These are phyloP conservation scores for Vigna hirtella DNA, from an alignment of 306 rosid species.

Conservation along the genomic window DNA sequence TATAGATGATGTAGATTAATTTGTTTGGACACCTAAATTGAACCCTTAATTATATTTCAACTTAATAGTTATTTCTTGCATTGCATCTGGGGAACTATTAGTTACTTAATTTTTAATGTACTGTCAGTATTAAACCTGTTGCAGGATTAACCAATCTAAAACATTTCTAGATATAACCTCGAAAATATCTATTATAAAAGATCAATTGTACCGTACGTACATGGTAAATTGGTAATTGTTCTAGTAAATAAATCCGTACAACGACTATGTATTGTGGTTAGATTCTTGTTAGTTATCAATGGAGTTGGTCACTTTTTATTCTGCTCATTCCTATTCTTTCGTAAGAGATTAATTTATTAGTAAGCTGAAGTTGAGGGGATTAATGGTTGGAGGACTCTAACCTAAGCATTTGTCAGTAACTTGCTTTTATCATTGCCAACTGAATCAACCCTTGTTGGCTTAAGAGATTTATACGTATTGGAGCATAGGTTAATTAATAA, in stretches of 20 bases:
- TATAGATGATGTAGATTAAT: background rate
- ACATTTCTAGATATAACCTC: no score
- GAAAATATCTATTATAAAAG: background rate
- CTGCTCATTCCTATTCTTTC: background rate
- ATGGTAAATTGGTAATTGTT: background rate
- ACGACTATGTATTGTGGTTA: background rate
- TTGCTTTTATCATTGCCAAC: background rate
- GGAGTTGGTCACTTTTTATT: background rate
- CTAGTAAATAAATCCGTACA: background rate
- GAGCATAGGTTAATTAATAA: conserved; percentile 23
- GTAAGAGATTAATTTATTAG: background rate
- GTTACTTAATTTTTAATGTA: conserved; percentile 6
- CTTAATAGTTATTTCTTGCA: background rate
- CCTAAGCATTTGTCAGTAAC: background rate
- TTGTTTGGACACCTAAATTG: background rate
- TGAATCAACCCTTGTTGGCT: background rate
- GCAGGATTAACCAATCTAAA: background rate
- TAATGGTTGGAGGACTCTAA: background rate
- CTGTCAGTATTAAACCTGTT: no score
- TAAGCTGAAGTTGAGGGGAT: background rate
- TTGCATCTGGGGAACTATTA: background rate
- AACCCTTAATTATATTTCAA: background rate
- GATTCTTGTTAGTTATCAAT: background rate
- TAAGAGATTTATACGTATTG: background rate
- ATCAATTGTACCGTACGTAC: background rate